These are phyloP conservation scores for Blepharisma stoltei DNA, from an alignment of 73 alveolate species.

Conservation along the genomic window DNA sequence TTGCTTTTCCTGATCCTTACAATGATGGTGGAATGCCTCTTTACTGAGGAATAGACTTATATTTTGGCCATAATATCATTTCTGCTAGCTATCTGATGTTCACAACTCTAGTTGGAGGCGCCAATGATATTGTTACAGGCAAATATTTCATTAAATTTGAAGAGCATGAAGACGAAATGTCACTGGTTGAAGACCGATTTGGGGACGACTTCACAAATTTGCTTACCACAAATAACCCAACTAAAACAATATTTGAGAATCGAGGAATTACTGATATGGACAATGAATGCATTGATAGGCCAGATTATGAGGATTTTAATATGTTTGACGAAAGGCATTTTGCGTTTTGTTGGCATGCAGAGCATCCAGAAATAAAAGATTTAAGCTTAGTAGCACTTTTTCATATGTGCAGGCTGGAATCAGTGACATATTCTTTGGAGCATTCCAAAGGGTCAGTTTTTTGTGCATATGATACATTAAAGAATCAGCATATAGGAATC, in stretches of 20 bases:
- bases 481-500: constrained; percentile 71
- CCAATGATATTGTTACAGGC: constrained; percentile 66
- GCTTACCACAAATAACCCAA: not conserved
- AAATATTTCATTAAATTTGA: constrained; percentile 40
- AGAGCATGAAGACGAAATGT: constrained; percentile 2
- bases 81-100: constrained; percentile 69
- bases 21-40: constrained; percentile 69
- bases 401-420: constrained; percentile 85
- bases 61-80: constrained; percentile 60
- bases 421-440: constrained; percentile 77
- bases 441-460: constrained; percentile 68
- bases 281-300: not conserved
- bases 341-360: not conserved
- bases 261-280: not conserved
- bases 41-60: constrained; percentile 74
- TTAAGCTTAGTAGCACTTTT: constrained; percentile 54
- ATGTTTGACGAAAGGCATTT: not conserved
- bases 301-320: not conserved
- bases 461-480: constrained; percentile 63
- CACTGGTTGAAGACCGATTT: constrained; percentile 9
- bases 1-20: constrained; percentile 81
- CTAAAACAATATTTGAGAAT: not conserved
- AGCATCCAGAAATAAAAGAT: not conserved
- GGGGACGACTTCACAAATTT: not conserved
- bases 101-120: constrained; percentile 79